These are phyloP conservation scores for Madurella mycetomatis DNA, from an alignment of 2,329 filamentous ascomycete species.

Conservation along the genomic window DNA sequence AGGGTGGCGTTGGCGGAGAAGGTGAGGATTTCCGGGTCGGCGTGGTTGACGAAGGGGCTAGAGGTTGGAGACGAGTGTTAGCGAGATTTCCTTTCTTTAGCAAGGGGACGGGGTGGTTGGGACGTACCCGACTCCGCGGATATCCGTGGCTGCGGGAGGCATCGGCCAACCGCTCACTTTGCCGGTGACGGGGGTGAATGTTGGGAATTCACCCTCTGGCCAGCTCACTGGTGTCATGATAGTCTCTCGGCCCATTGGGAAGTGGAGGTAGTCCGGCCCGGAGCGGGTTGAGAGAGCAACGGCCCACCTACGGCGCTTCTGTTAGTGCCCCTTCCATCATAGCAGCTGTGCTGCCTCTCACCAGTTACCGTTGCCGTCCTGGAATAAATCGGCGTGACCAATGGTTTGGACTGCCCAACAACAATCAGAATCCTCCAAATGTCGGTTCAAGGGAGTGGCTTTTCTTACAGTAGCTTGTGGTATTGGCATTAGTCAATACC, in stretches of 20 bases:
- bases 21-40: constrained; percentile 26
- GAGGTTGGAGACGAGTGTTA: not conserved
- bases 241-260: constrained; percentile 43
- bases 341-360: constrained; percentile 11
- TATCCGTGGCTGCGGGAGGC: constrained; percentile 17
- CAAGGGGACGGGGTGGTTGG: not conserved
- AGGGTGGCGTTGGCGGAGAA: constrained; percentile 37
- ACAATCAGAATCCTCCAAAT: not conserved
- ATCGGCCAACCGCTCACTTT: constrained; percentile 26
- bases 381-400: constrained; percentile 54
- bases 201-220: constrained; percentile 33
- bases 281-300: constrained; percentile 39
- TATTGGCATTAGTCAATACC: constrained; percentile 43
- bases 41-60: constrained; percentile 27
- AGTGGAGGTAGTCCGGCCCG: constrained; percentile 35
- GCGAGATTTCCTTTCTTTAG: constrained; percentile 13
- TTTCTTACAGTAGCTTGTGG: constrained; percentile 36
- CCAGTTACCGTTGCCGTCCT: constrained; percentile 41
- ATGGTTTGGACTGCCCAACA: constrained; percentile 43
- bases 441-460: no score
- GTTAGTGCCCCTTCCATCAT: not conserved
- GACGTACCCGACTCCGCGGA: constrained; percentile 23
- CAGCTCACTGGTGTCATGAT: constrained; percentile 38
- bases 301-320: constrained; percentile 32
- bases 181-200: constrained; percentile 34